Evolutionary conservation across 768 basidiomycete species (phyloP).

Genomic region (Amyloporia xantha): DNA sequence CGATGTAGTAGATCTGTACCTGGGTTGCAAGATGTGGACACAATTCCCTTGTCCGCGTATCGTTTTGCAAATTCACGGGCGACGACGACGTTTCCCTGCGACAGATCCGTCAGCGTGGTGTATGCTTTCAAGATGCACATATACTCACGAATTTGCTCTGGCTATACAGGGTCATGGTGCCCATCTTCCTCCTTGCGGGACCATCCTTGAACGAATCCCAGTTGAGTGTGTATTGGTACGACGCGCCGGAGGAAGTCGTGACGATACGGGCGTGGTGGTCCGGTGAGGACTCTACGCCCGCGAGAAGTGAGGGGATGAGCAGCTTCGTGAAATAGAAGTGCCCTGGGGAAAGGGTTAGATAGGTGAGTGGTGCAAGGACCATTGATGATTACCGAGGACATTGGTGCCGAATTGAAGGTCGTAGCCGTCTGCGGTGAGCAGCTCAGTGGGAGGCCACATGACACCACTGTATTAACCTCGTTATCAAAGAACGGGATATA

Average conservation of each 20-base stretch:
- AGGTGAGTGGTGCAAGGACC: conserved; percentile 19
- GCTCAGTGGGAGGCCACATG: conserved; percentile 36
- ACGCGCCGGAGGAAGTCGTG: conserved; percentile 36
- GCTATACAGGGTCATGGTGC: conserved; percentile 16
- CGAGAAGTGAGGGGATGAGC: conserved; percentile 41
- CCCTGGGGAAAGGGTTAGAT: conserved; percentile 40
- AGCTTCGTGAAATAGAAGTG: conserved; percentile 28
- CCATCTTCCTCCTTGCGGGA: conserved; percentile 15
- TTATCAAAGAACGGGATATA: background rate
- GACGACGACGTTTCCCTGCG: conserved; percentile 39
- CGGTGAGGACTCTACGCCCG: conserved; percentile 31
- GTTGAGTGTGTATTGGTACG: conserved; percentile 28
- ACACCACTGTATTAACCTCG: conserved; percentile 40
- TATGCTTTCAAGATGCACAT: conserved; percentile 36
- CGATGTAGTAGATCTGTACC: conserved; percentile 22
- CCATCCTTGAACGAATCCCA: conserved; percentile 32
- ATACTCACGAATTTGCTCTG: conserved; percentile 43
- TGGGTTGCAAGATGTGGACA: conserved; percentile 41
- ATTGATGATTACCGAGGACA: conserved; percentile 38
- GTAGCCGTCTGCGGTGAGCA: conserved; percentile 40
- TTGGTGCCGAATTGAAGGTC: conserved; percentile 54
- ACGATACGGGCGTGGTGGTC: conserved; percentile 43
- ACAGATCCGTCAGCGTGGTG: conserved; percentile 22
- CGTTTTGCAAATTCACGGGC: conserved; percentile 41
- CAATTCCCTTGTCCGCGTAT: conserved; percentile 37